Evolutionary conservation across 805 yeast genomes (phyloP), one percentile per base, ranked within the genome.

Genomic region (Candida ipomoeae): DNA sequence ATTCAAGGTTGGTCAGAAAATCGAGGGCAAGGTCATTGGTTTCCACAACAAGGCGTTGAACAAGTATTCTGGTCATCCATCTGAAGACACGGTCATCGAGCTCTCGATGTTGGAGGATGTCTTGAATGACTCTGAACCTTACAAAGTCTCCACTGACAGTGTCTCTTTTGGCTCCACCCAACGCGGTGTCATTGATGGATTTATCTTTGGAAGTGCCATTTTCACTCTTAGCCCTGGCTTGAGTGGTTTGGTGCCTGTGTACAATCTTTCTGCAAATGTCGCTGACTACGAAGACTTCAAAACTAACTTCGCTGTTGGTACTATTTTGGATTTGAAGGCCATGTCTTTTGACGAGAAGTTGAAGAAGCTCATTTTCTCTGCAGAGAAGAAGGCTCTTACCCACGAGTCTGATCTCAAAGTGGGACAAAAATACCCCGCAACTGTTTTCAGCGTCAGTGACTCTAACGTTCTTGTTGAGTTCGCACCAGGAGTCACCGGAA

Each of bases 21-120:
- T 89, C 23, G 72, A 77, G 29, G 92, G 82, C 29, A 81, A 79
- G 60, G 78, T 91, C 17, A 77, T 89, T 57, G 97, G 97, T 2
- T 82, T 68, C 65, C 90, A 83, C 63, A 92, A 89, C 65, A 74
- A 83, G 6, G 79, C 83, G 52, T 83, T 77, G 51, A 89, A 85
- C 60, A 78, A 75, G 49, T 87, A 83, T 67, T 71, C 84, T 18
- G 75, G 87, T 18, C 78, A 76, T 48, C 51, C 54, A 35, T 72
- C 77, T 40, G 76, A 81, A 26, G 79, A 80, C 52, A 77, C 80
- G 44, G 66, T 77, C 10, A 75, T 87, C 13, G 96, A 89, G 67
- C 73, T 90, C 52, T 77, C 86, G 18, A 72, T 81, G 23, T 78
- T 78, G 51, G 72, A 77, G 45, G 64, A 77, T 2, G 77, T 71